Evolutionary conservation across 495 filamentous ascomycete species (phyloP).

Genomic region (Glarea lozoyensis): DNA sequence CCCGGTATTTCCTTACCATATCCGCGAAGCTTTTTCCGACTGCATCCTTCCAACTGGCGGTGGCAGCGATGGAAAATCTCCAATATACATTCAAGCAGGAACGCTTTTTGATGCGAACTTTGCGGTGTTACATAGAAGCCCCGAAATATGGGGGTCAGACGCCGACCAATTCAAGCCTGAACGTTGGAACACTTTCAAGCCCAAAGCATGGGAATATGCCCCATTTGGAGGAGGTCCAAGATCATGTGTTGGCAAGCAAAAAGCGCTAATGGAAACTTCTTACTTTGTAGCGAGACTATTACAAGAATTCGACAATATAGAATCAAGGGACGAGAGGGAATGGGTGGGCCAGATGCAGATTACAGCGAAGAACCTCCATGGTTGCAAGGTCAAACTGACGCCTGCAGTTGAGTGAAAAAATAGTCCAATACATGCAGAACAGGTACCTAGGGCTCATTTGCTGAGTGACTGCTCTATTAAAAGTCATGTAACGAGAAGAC

Average conservation of each 20-base stretch:
- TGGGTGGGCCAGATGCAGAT: slow-evolving; percentile 14
- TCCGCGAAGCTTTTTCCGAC: slow-evolving; percentile 24
- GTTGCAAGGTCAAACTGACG: no score
- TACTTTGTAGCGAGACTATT: slow-evolving; percentile 15
- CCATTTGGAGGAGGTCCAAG: slow-evolving; percentile 22
- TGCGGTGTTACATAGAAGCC: slow-evolving; percentile 29
- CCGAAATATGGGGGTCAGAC: slow-evolving; percentile 24
- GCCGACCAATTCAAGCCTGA: slow-evolving; percentile 25
- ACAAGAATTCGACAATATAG: slow-evolving; percentile 15
- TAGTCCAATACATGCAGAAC: no score
- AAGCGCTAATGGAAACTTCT: slow-evolving; percentile 14
- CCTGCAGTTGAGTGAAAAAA: no score
- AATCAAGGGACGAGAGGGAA: slow-evolving; percentile 13
- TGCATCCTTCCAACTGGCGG: slow-evolving; percentile 43
- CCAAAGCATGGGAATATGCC: slow-evolving; percentile 13
- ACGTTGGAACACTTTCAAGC: slow-evolving; percentile 18
- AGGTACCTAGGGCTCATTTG: no score
- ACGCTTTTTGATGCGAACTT: slow-evolving; percentile 27
- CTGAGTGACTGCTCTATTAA: no score
- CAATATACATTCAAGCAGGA: slow-evolving; percentile 33
- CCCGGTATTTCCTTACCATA: slow-evolving; percentile 43
- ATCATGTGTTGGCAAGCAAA: slow-evolving; percentile 19
- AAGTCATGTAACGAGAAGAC: no score
- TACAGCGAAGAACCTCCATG: slow-evolving; percentile 15
- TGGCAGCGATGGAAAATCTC: slow-evolving; percentile 34